Base-by-base conservation (phyloP, 495 filamentous ascomycete species). In the Lentithecium fluviatile region DNA sequence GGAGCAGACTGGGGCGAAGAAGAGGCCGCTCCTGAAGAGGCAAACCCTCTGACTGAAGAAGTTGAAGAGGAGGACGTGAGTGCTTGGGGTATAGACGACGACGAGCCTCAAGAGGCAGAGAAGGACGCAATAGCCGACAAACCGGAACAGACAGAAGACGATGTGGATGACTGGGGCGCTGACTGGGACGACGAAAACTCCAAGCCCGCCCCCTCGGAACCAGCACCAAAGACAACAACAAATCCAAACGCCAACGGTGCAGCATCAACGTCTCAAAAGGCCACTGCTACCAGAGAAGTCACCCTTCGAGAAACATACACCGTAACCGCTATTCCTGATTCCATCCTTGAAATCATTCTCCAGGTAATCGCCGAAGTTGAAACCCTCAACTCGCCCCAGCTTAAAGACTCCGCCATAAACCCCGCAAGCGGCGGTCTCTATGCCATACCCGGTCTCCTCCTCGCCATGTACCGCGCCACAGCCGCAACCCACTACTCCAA, bases 391-490 rank as follows among this genome's bases (percentile, higher is more conserved):
- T 69, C 75, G 40, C 77, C 19, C 78, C 78, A 29, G 73, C 77
- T 65, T 62, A 74, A 43, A 23, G 66, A 72, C 3, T 83, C 83
- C 6, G 76, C 80, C 13, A 80, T 96, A 43, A 80, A 88, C 6
- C 78, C 87, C 19, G 90, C 90, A 7, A 89, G 88, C 6, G 71
- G 83, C 21, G 88, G 84, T 2, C 80, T 99, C 7, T 87, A 91
- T 66, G 82, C 84, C 38, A 76, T 99, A 10, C 93, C 94, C 24
- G 89, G 89, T 0, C 82, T 95, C 29, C 80, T 92, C 19, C 76
- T 99, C 21, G 90, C 92, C 24, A 89, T 95, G 83, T 97, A 92
- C 74, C 87, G 95, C 48, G 91, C 94, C 12, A 85, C 89, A 1
- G 88, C 91, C 4, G 84, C 90, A 2, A 83, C 85, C 10, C 90